Evolutionary conservation across 208 protist genomes (phyloP).

Genomic region (Sergeia podlipaevii): DNA sequence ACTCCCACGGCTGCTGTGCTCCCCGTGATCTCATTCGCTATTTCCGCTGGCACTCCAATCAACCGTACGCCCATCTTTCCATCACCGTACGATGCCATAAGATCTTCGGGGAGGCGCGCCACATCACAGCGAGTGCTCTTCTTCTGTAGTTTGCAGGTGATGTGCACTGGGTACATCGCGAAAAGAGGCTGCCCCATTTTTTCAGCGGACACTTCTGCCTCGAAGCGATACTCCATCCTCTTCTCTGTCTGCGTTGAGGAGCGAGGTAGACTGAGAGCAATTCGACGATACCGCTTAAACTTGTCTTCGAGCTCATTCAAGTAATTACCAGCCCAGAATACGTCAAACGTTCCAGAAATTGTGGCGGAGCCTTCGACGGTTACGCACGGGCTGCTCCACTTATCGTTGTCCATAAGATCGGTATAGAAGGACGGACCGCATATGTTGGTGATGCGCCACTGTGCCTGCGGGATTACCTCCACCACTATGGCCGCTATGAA

Average conservation of each 20-base stretch:
- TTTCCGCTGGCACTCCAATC: neutral
- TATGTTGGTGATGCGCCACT: slow-evolving; percentile 61
- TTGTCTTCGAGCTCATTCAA: slow-evolving; percentile 13
- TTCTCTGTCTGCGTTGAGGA: neutral
- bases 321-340: slow-evolving; percentile 30
- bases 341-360: slow-evolving; percentile 4
- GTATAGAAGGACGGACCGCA: slow-evolving; percentile 25
- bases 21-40: slow-evolving; percentile 8
- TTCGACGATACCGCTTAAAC: slow-evolving; percentile 30
- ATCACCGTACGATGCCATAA: neutral
- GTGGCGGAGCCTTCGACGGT: neutral
- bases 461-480: slow-evolving; percentile 37
- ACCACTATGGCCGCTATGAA: slow-evolving; percentile 52
- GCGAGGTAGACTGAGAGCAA: slow-evolving; percentile 38
- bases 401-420: slow-evolving; percentile 21
- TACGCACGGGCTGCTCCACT: slow-evolving; percentile 29
- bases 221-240: slow-evolving; percentile 1
- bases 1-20: slow-evolving; percentile 38
- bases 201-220: neutral
- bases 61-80: slow-evolving; percentile 7
- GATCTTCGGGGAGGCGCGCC: slow-evolving; percentile 22
- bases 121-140: slow-evolving; percentile 18
- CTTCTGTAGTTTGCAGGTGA: neutral
- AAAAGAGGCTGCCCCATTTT: neutral
- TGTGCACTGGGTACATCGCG: neutral